phyloP scores from a whole-genome alignment of 768 basidiomycete species.

The Tricholoma sp. region DNA sequence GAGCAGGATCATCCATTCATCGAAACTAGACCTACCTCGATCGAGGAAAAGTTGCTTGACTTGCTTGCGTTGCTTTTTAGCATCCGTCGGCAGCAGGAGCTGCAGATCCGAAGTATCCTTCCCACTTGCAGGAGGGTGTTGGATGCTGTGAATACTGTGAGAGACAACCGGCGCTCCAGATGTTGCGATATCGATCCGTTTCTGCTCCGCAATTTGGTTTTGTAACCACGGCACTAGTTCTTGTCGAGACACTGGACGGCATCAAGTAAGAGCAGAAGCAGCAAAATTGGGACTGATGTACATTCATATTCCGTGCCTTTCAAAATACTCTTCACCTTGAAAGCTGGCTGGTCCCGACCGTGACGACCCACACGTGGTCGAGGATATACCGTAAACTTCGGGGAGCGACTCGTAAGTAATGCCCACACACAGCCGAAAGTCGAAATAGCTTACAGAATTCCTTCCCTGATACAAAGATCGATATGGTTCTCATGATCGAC shows the following conservation, averaged over 20 bases:
- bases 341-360: conserved; percentile 63
- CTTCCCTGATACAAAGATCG: conserved; percentile 72
- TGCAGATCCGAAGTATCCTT: conserved; percentile 45
- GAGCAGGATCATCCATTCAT: neutral
- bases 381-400: conserved; percentile 39
- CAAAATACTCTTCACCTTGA: conserved; percentile 81
- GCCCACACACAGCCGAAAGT: neutral
- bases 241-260: conserved; percentile 20
- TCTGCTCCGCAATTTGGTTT: conserved; percentile 78
- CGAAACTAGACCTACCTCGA: conserved; percentile 40
- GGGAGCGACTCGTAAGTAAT: neutral
- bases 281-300: conserved; percentile 23
- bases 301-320: conserved; percentile 74
- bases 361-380: conserved; percentile 49
- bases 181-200: conserved; percentile 62
- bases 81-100: conserved; percentile 62
- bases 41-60: conserved; percentile 67
- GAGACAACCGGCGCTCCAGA: conserved; percentile 48
- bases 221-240: conserved; percentile 75
- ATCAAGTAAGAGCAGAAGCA: neutral
- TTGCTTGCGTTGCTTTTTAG: conserved; percentile 70
- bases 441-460: conserved; percentile 60
- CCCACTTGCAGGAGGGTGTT: conserved; percentile 25
- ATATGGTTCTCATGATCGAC: conserved; percentile 59
- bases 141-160: conserved; percentile 33